Conservation (phyloP, 192 early-diverging fungal species). For the Coemansia pectinata region DNA sequence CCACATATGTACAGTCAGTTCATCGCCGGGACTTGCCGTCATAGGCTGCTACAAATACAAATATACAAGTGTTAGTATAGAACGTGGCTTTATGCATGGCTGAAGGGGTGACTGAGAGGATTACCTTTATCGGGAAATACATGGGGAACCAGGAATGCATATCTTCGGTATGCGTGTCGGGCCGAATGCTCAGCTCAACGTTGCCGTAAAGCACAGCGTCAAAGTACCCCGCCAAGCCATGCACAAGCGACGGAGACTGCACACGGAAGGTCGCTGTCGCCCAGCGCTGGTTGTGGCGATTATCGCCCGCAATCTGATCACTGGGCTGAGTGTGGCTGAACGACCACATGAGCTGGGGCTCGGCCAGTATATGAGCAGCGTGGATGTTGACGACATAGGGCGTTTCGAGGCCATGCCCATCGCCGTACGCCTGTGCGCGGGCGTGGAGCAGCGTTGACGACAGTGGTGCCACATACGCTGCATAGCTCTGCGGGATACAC, state of each 20-base stretch:
- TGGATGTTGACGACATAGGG: conserved; percentile 98
- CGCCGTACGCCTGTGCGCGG: conserved; percentile 71
- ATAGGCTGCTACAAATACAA: conserved; percentile 64
- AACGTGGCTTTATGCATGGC: not conserved
- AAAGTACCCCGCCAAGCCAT: conserved; percentile 97
- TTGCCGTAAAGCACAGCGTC: conserved; percentile 88
- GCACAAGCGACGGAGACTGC: conserved; percentile 64
- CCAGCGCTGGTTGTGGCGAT: conserved; percentile 72
- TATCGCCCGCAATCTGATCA: not conserved
- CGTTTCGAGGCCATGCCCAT: conserved; percentile 73
- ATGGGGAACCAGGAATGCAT: conserved; percentile 97
- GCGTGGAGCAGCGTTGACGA: conserved; percentile 82
- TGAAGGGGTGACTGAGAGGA: not conserved
- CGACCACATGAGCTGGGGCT: conserved; percentile 74
- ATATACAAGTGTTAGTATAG: not conserved
- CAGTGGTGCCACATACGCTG: conserved; percentile 82
- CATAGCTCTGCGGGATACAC: conserved; percentile 88
- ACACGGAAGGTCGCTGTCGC: conserved; percentile 59
- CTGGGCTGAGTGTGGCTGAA: conserved; percentile 72
- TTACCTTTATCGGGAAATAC: conserved; percentile 77
- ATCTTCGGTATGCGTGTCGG: conserved; percentile 79
- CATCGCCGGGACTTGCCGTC: conserved; percentile 60
- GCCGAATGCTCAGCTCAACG: conserved; percentile 78
- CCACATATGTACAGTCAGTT: conserved; percentile 82
- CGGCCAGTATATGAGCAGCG: conserved; percentile 65